These are phyloP conservation scores for Fusarium brevicatenulatum DNA, from an alignment of 2,329 filamentous ascomycete species.

Conservation along the genomic window DNA sequence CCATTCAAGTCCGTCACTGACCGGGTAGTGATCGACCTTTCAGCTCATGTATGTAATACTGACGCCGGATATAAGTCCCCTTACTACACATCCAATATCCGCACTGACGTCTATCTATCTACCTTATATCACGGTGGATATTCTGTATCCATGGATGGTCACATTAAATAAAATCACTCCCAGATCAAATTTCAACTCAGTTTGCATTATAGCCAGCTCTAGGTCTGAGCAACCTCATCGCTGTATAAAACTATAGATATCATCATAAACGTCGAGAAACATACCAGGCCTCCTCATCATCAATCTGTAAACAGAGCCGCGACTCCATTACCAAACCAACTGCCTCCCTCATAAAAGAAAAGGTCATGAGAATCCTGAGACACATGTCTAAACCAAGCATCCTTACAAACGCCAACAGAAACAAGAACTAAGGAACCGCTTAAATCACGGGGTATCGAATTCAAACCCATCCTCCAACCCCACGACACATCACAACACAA, in stretches of 20 bases:
- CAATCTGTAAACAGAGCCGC: conserved; percentile 39
- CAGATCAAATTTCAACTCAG: not conserved
- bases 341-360: conserved; percentile 17
- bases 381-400: conserved; percentile 37
- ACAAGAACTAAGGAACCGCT: conserved; percentile 8
- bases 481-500: conserved; percentile 3
- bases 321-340: conserved; percentile 34
- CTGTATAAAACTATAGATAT: conserved; percentile 22
- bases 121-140: not conserved
- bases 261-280: conserved; percentile 23
- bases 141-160: no score
- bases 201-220: conserved; percentile 26
- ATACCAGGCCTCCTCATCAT: conserved; percentile 23
- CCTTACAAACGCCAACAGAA: conserved; percentile 26
- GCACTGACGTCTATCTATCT: not conserved
- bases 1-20: not conserved
- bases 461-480: conserved; percentile 36
- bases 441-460: conserved; percentile 42
- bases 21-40: not conserved
- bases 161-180: not conserved
- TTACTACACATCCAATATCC: not conserved
- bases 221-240: not conserved
- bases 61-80: not conserved
- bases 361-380: conserved; percentile 36
- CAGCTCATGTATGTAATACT: not conserved